phyloP scores from a whole-genome alignment of 768 basidiomycete species.

The Tricholoma matsutake region DNA sequence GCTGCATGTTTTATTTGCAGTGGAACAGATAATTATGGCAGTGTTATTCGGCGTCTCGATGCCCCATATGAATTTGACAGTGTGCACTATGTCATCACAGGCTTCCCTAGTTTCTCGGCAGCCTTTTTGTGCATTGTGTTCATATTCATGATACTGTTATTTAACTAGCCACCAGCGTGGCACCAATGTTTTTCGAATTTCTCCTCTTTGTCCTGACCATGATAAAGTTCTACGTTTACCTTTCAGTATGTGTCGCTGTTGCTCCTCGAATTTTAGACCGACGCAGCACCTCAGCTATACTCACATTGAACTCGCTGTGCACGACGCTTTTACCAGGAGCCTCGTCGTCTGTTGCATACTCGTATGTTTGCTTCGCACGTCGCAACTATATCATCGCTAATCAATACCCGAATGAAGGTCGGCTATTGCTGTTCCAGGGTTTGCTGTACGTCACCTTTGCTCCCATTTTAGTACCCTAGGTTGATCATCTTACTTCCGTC shows the following conservation, averaged over 20 bases:
- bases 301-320: conserved; percentile 16
- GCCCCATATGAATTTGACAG: conserved; percentile 14
- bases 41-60: conserved; percentile 10
- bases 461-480: background rate
- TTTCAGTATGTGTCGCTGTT: conserved; percentile 13
- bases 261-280: background rate
- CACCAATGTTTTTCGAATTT: conserved; percentile 20
- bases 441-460: conserved; percentile 13
- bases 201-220: conserved; percentile 23
- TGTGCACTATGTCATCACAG: conserved; percentile 16
- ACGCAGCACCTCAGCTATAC: conserved; percentile 10
- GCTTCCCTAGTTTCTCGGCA: conserved; percentile 12
- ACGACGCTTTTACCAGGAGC: conserved; percentile 13
- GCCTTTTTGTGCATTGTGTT: conserved; percentile 17
- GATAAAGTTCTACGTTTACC: conserved; percentile 25
- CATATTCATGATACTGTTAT: background rate
- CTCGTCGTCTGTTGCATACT: conserved; percentile 17
- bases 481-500: background rate
- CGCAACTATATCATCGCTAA: background rate
- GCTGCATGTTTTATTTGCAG: conserved; percentile 11
- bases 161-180: conserved; percentile 4
- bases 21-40: conserved; percentile 14
- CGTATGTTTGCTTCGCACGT: conserved; percentile 8
- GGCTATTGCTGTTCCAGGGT: conserved; percentile 22
- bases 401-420: conserved; percentile 10